Evolutionary conservation across 371 early-diverging fungal species (phyloP).

Genomic region (Phascolomyces articulosus): DNA sequence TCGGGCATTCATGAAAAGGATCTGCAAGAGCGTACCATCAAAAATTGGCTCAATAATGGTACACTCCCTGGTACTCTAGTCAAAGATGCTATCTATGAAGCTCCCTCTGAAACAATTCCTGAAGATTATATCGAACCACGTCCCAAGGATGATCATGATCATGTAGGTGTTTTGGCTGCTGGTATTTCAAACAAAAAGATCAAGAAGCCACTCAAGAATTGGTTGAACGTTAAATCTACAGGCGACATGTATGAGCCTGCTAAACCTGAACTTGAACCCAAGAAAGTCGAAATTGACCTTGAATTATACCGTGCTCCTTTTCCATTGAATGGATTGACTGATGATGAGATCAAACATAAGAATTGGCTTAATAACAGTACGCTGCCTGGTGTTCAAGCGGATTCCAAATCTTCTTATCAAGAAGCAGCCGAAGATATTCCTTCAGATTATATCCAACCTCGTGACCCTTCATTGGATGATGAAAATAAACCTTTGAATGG

Average conservation of each 20-base stretch:
- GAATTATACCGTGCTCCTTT: constrained; percentile 1
- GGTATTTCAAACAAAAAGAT: neutral
- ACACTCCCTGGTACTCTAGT: neutral
- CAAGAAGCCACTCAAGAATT: constrained; percentile 8
- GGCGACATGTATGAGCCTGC: neutral
- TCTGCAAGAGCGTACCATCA: neutral
- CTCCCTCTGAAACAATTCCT: neutral
- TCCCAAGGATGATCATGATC: neutral
- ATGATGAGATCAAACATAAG: neutral
- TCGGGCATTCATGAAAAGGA: neutral
- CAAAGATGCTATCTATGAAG: neutral
- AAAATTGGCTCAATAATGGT: constrained; percentile 7
- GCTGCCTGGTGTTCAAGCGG: neutral
- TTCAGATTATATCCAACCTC: neutral
- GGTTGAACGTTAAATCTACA: neutral
- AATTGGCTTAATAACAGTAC: constrained; percentile 6
- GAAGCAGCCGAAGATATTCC: neutral
- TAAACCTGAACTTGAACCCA: neutral
- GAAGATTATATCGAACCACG: constrained; percentile 7
- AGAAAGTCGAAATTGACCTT: neutral
- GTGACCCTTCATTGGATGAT: neutral
- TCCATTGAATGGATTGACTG: neutral
- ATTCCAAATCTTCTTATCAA: neutral
- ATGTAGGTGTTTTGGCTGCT: neutral
- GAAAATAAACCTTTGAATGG: neutral